Conservation (phyloP, 768 basidiomycete genomes). For the Tricholoma furcatifolium region DNA sequence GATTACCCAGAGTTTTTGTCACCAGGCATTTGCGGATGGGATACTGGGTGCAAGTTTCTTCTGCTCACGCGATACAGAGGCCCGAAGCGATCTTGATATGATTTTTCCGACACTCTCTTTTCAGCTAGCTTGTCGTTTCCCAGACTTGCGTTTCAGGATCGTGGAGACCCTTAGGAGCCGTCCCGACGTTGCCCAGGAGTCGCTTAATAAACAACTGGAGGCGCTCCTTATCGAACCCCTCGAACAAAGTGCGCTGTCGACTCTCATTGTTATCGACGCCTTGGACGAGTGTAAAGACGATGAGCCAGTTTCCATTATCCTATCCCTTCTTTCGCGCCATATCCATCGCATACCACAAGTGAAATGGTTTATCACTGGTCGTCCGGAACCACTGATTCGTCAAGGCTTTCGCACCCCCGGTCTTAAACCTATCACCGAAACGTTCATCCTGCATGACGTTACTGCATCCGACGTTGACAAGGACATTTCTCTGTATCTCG, state of each 20-base stretch:
- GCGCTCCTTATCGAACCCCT: background rate
- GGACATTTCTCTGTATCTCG: background rate
- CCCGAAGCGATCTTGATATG: too few relatives aligned
- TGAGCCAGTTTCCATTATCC: background rate
- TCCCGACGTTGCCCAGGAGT: background rate
- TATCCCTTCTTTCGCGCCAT: background rate
- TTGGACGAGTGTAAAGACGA: slow-evolving; percentile 2
- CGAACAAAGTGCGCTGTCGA: background rate
- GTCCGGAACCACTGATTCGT: background rate
- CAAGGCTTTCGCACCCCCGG: background rate
- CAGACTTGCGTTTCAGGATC: background rate
- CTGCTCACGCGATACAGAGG: too few relatives aligned
- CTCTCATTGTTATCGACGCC: slow-evolving; percentile 3
- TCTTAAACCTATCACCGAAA: background rate
- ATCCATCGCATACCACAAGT: too few relatives aligned
- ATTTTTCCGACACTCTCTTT: too few relatives aligned
- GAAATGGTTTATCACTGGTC: background rate
- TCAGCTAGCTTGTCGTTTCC: background rate
- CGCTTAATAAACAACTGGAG: too few relatives aligned
- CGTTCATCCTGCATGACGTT: background rate
- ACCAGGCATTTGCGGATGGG: too few relatives aligned
- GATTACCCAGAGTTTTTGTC: slow-evolving; percentile 20
- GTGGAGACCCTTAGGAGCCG: background rate
- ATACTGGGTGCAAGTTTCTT: slow-evolving; percentile 6
- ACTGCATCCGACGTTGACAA: background rate